A percentile compares a stretch with the other conserved stretches of the same genome.
Conservation (phyloP, 2,329 filamentous ascomycete species). For the Xylaria sp. region DNA sequence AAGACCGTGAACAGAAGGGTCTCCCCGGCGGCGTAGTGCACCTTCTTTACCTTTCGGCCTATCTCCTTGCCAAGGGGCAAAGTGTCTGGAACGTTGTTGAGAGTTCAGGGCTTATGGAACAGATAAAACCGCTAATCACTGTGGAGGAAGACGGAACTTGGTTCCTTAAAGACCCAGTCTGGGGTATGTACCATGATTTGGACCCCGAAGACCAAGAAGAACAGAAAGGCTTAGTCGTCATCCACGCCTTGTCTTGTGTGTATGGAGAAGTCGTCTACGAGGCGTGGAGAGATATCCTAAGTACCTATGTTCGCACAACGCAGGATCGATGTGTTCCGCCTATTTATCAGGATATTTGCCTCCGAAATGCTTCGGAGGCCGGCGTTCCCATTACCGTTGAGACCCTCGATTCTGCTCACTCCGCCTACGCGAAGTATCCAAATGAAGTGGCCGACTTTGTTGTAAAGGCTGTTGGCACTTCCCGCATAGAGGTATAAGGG, state of each 20-base stretch:
- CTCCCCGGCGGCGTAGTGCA: constrained; percentile 43
- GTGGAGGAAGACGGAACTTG: constrained; percentile 8
- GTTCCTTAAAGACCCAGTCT: constrained; percentile 3
- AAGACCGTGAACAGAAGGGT: constrained; percentile 36
- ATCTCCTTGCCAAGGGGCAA: constrained; percentile 35
- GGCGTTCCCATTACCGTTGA: neutral
- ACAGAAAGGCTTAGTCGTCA: neutral
- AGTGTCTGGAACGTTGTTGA: constrained; percentile 21
- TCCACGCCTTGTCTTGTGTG: neutral
- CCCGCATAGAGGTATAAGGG: no score
- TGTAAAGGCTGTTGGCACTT: no score
- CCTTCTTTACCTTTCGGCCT: constrained; percentile 41
- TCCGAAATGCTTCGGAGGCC: neutral
- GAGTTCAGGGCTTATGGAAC: neutral
- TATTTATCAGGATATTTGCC: neutral
- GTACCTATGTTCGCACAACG: constrained; percentile 3
- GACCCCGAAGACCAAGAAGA: constrained; percentile 10
- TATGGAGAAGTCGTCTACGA: neutral
- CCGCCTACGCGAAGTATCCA: neutral
- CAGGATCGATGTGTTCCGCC: neutral
- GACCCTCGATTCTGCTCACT: neutral
- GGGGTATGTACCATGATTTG: constrained; percentile 8
- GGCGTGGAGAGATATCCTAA: constrained; percentile 5
- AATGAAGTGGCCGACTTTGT: neutral
- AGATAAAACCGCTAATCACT: neutral